Evolutionary conservation across 2,329 filamentous ascomycete species (phyloP), one percentile per base, ranked within the genome.

Genomic region (Colletotrichum destructivum): DNA sequence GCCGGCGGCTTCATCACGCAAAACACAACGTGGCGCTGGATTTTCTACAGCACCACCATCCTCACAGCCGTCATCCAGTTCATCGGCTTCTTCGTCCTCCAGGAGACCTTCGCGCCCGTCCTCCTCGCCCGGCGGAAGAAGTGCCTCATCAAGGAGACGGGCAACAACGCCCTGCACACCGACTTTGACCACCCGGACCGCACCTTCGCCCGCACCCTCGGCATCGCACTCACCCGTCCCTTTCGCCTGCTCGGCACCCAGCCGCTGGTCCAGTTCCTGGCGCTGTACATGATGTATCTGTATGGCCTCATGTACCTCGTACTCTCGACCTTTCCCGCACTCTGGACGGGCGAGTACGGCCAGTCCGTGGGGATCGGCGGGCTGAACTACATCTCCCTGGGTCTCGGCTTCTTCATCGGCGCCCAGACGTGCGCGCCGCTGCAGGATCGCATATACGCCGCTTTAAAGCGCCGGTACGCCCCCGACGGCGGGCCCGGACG

Each of bases 1-100:
- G 86, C 90, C 0, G 91, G 91, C 23, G 91, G 91, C 0, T 89
- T 91, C 75, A 90, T 93, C 26, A 84, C 90, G 0, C 81, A 93
- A 75, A 83, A 87, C 7, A 85, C 88, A 9, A 90, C 87, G 1
- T 94, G 93, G 93, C 87, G 92, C 49, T 94, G 92, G 92, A 88
- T 90, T 9, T 94, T 94, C 82, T 93, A 88, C 81, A 85, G 89
- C 0, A 92, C 90, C 0, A 89, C 89, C 1, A 91, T 94, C 68
- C 81, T 82, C 12, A 89, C 90, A 68, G 91, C 85, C 1, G 70
- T 89, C 15, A 88, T 94, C 62, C 91, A 93, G 77, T 71, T 87
- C 13, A 81, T 87, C 9, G 92, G 81, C 1, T 38, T 92, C 6
- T 79, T 93, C 60, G 88, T 88, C 21, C 84, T 94, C 5, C 86